Base-by-base conservation (phyloP, 164 flowering plant species). In the Stephania cephalantha region DNA sequence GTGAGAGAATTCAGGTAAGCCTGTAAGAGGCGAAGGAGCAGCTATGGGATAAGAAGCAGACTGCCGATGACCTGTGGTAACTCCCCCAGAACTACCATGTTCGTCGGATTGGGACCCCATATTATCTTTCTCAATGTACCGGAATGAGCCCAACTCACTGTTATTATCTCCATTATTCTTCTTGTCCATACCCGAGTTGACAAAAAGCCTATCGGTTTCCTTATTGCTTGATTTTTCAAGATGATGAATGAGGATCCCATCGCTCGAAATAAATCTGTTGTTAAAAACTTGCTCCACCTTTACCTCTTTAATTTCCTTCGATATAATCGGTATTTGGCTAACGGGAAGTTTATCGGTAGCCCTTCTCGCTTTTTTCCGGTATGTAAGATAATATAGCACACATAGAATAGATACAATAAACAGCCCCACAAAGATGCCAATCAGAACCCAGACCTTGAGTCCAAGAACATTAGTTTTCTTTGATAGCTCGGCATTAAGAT, bases 1-100 rank as follows among this genome's bases (percentile, higher is more conserved):
- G 76, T 88, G 98, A 71, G 98, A 94, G 73, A 91, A 84, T 76
- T 94, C 97, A 10, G 98, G 96, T 71, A 91, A 82, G 42, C 94
- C 98, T 44, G 83, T 78, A 46, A 90, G 82, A 67, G 97, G 94
- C 11, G 98, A 94, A 69, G 91, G 86, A 9, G 84, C 88, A 71
- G 84, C 81, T 30, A 82, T 71, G 9, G 86, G 86, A 78, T 87
- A 79, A 45, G 86, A 82, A 52, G 92, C 68, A 64, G 81, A 84
- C 29, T 85, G 80, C 72, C 79, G 82, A 69, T 76, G 71, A 35
- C 42, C 42, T 7, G 70, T 75, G 35, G 81, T 25, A 77, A 74
- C 73, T 46, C 77, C 63, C 10, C 86, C 82, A 15, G 80, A 75
- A 61, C 78, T 73, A n/a, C 83, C 89, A 25, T 85, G 86, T 68